phyloP scores from a whole-genome alignment of 2,329 filamentous ascomycete species.

The Amauroascus verrucosus region DNA sequence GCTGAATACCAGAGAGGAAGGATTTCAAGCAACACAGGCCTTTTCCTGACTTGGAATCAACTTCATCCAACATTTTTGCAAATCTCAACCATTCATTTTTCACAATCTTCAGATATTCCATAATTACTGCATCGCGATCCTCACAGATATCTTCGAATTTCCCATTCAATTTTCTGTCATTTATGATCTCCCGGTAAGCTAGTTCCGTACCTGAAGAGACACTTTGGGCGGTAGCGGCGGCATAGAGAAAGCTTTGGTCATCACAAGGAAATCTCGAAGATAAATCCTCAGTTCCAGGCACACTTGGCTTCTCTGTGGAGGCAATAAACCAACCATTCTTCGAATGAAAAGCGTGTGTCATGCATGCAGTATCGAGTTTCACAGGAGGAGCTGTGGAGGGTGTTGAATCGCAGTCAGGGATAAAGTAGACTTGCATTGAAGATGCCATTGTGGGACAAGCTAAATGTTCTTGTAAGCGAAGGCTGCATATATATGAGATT shows the following conservation, averaged over 20 bases:
- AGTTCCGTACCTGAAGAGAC: not conserved
- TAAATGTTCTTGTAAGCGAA: not conserved
- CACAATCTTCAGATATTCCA: not conserved
- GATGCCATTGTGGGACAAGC: not conserved
- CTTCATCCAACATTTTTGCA: not conserved
- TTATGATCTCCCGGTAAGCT: not conserved
- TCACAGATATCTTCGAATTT: not conserved
- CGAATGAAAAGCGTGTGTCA: not conserved
- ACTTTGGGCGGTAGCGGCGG: not conserved
- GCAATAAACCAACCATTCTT: not conserved
- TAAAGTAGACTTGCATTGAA: not conserved
- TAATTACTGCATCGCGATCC: not conserved
- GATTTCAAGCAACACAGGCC: not conserved
- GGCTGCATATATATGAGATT: not conserved
- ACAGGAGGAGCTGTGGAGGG: not conserved
- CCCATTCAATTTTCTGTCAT: not conserved
- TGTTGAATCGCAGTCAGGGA: not conserved
- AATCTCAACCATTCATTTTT: not conserved
- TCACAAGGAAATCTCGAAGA: not conserved
- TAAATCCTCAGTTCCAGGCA: not conserved
- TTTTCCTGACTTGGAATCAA: not conserved
- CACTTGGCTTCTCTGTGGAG: not conserved
- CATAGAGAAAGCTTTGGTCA: not conserved
- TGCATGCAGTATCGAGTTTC: not conserved
- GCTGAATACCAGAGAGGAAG: not conserved